phyloP scores from a whole-genome alignment of 2,329 filamentous ascomycete species.

The Alternaria postmessia region DNA sequence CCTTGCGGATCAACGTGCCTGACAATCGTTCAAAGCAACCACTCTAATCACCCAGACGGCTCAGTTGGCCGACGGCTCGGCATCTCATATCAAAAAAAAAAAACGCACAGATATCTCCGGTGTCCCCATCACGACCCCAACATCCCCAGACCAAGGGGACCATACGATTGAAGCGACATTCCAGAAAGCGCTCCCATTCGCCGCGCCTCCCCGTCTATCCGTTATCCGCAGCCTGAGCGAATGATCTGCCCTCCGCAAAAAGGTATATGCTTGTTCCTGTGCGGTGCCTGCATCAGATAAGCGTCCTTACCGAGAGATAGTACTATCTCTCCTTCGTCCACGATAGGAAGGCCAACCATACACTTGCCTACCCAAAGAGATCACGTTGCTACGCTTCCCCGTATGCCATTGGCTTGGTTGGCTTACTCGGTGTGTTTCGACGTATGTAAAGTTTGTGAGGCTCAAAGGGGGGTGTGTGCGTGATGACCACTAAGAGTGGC shows the following conservation, averaged over 20 bases:
- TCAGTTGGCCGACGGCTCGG: conserved; percentile 3
- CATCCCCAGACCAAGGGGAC: neutral
- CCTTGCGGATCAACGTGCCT: neutral
- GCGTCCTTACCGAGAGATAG: conserved; percentile 13
- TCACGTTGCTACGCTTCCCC: neutral
- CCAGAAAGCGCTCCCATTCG: neutral
- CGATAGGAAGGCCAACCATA: conserved; percentile 43
- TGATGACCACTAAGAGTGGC: conserved; percentile 35
- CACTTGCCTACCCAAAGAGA: conserved; percentile 9
- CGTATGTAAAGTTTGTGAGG: conserved; percentile 6
- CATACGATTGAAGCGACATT: neutral
- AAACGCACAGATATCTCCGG: neutral
- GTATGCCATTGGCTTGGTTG: conserved; percentile 34
- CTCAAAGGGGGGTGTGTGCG: conserved; percentile 25
- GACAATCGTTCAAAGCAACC: neutral
- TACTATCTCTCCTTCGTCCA: conserved; percentile 22
- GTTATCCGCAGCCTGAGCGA: neutral
- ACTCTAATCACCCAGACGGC: neutral
- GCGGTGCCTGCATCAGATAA: conserved; percentile 3
- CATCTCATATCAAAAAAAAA: neutral
- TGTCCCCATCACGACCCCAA: neutral
- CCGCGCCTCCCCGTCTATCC: neutral
- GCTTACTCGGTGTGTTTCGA: conserved; percentile 11
- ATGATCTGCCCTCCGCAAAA: neutral
- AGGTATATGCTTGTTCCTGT: neutral